Evolutionary conservation across 495 filamentous ascomycete species (phyloP).

Genomic region (Letharia lupina): DNA sequence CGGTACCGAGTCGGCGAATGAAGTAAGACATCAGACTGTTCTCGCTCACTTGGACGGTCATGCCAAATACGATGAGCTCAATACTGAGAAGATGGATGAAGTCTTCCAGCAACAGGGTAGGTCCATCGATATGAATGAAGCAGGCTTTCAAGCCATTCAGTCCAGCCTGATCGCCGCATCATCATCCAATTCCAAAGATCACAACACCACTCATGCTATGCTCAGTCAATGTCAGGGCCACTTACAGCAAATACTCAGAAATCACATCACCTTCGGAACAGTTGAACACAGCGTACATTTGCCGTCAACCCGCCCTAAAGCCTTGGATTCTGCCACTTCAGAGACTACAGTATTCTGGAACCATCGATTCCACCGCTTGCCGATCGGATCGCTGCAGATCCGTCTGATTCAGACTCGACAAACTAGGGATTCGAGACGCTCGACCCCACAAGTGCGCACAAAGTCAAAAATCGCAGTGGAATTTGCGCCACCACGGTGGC

Average conservation of each 20-base stretch:
- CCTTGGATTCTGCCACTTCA: neutral
- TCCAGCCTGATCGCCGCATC: neutral
- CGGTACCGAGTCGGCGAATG: neutral
- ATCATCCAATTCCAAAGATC: neutral
- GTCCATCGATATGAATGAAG: neutral
- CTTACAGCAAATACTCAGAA: neutral
- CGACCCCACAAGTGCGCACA: neutral
- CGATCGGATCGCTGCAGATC: neutral
- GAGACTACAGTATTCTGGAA: neutral
- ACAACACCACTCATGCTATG: slow-evolving; percentile 1
- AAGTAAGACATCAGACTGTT: neutral
- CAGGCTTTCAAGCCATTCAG: neutral
- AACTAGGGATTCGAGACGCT: neutral
- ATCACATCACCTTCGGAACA: neutral
- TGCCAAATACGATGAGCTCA: neutral
- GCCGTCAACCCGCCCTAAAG: neutral
- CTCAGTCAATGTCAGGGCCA: neutral
- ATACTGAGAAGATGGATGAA: neutral
- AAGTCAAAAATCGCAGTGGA: neutral
- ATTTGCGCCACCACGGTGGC: slow-evolving; percentile 1
- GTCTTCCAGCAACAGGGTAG: neutral
- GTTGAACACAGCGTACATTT: too few relatives aligned
- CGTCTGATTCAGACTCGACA: neutral
- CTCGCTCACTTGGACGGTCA: neutral
- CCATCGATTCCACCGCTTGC: neutral